These are phyloP conservation scores for Kodamaea kaohsiungensis DNA, from an alignment of 805 yeast genomes.

Conservation along the genomic window DNA sequence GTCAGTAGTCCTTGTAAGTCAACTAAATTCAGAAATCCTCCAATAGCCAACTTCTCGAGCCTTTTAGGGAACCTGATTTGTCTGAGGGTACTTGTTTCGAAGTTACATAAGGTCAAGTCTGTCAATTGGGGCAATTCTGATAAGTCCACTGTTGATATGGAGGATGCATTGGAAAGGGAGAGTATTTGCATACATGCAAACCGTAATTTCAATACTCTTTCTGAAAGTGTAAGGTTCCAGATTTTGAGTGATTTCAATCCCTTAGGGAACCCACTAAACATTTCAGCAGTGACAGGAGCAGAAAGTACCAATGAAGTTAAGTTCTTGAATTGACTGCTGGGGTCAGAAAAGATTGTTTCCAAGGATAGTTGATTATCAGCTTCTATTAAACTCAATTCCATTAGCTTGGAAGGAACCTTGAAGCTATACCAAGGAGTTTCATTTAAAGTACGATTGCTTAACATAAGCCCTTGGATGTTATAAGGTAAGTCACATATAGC, in stretches of 20 bases:
- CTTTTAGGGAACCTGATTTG: not conserved
- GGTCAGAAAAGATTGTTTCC: not conserved
- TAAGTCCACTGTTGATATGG: not conserved
- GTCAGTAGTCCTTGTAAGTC: not conserved
- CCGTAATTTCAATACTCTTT: not conserved
- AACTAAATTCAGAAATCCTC: not conserved
- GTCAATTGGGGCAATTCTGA: not conserved
- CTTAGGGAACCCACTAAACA: not conserved
- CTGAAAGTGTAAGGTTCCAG: not conserved
- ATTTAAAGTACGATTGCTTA: not conserved
- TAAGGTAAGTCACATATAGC: not conserved
- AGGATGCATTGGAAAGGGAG: not conserved
- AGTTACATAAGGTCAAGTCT: not conserved
- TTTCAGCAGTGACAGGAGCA: not conserved
- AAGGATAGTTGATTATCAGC: not conserved
- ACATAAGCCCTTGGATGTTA: not conserved
- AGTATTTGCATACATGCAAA: not conserved
- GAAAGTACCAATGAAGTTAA: not conserved
- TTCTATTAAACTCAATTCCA: not conserved
- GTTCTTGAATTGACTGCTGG: not conserved
- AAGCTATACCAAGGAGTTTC: not conserved
- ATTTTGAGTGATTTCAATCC: not conserved
- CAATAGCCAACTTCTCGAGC: not conserved
- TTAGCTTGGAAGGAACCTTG: not conserved
- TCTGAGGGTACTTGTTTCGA: not conserved